Base-by-base conservation (phyloP, 2,329 filamentous ascomycete genomes). In the Penicillium rolfsii region DNA sequence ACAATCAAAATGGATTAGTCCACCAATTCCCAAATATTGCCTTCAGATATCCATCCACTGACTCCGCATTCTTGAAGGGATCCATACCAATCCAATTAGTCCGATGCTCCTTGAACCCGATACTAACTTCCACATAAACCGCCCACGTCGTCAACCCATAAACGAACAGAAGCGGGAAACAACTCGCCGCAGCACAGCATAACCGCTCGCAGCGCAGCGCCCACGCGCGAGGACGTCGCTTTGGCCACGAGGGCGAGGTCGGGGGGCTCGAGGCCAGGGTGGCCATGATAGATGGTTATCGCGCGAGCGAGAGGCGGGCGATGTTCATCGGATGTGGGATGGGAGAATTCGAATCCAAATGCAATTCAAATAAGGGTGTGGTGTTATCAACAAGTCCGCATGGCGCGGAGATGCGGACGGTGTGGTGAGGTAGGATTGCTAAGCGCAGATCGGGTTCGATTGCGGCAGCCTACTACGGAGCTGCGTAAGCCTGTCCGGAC, bases 61-160 rank as follows among this genome's bases (percentile, higher is more conserved):
- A 22, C 19, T 24, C 35, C 22, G 24, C 11, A 36, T 50, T 52
- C 46, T 38, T 9, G 33, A 28, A 2, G 30, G 4, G 33, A 14
- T 45, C 12, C 54, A 64, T 73, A 80, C 80, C 77, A 48, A 77
- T 74, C 79, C 78, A 80, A 36, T 75, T 74, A 53, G 80, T 84
- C 60, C 82, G 81, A 5, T 80, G 78, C 22, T 83, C 80, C 55
- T 78, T 80, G 30, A 84, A 82, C 55, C 91, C 90, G 61, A 97
- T 90, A 59, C 83, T 88, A 52, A 90, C 84, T 69, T 93, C 85
- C 8, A 97, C 93, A 84, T 90, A 97, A n/a, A 90, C 86, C 2
- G 92, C 93, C 95, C 95, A 99, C 11, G 90, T 90, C n/a, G 92
- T 94, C 67, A 97, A 77, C 58, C 89, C 85, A 73, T 97, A 97